phyloP scores from a whole-genome alignment of 78 protist species.

The Planoprotostelium fungivorum region DNA sequence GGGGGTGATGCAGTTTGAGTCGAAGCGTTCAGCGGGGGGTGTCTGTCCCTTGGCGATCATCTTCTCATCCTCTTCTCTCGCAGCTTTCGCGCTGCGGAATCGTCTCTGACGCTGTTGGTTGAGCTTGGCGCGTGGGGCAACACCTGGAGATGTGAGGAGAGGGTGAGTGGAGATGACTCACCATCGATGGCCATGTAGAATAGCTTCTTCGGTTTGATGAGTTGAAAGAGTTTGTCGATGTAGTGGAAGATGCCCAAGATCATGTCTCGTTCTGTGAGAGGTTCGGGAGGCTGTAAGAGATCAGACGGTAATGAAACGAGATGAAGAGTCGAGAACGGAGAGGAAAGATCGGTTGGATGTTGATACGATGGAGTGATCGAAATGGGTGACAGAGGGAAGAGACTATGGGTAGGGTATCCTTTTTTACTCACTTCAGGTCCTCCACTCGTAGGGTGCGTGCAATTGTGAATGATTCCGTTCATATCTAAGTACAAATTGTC shows the following conservation, averaged over 20 bases:
- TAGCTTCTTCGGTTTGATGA: slow-evolving; percentile 94
- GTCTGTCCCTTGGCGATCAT: slow-evolving; percentile 25
- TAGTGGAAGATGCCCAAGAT: slow-evolving; percentile 79
- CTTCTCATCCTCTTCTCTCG: slow-evolving; percentile 29
- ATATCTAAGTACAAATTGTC: slow-evolving; percentile 99
- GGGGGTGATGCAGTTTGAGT: slow-evolving; percentile 95
- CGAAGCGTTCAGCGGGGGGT: slow-evolving; percentile 43
- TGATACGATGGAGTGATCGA: too few relatives aligned
- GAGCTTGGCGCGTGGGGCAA: slow-evolving; percentile 64
- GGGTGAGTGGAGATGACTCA: neutral
- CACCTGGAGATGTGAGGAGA: neutral
- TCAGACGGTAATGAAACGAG: too few relatives aligned
- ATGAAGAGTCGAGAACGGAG: too few relatives aligned
- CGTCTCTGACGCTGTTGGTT: slow-evolving; percentile 99
- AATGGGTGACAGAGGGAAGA: too few relatives aligned
- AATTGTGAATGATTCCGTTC: slow-evolving; percentile 99
- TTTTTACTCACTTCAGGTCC: neutral
- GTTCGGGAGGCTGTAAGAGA: neutral
- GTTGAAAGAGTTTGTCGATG: slow-evolving; percentile 88
- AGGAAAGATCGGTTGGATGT: too few relatives aligned
- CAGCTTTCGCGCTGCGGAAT: slow-evolving; percentile 90
- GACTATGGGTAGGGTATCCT: neutral
- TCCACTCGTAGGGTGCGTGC: slow-evolving; percentile 86
- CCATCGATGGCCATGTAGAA: slow-evolving; percentile 95
- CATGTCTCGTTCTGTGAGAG: slow-evolving; percentile 74